phyloP scores from a whole-genome alignment of 345 rosid species.

The Zanthoxylum bungeanum region DNA sequence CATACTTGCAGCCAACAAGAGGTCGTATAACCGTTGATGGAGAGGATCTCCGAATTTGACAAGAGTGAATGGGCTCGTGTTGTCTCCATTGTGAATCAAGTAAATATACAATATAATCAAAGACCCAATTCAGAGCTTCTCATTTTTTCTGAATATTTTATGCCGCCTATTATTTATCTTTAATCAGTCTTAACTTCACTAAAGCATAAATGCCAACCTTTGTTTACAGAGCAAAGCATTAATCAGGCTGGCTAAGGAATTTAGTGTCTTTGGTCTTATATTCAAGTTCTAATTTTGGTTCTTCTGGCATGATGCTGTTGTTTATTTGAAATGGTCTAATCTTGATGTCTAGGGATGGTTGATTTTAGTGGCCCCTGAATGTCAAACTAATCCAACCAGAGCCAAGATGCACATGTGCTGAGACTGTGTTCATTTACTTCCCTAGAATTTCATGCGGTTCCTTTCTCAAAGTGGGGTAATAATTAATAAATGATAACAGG shows the following conservation, averaged over 20 bases:
- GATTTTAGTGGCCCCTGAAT: neutral
- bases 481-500: constrained; percentile 56
- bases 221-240: neutral
- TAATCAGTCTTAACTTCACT: neutral
- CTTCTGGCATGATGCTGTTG: too few relatives aligned
- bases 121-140: neutral
- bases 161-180: neutral
- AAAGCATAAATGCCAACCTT: neutral
- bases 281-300: neutral
- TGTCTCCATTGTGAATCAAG: constrained; percentile 95
- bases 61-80: constrained; percentile 89
- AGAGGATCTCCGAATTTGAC: constrained; percentile 91
- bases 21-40: constrained; percentile 85
- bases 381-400: neutral
- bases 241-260: neutral
- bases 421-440: neutral
- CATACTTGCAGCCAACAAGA: constrained; percentile 64
- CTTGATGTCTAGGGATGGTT: neutral
- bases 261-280: neutral
- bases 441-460: constrained; percentile 1
- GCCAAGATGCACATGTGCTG: neutral
- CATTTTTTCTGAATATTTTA: neutral
- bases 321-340: neutral
- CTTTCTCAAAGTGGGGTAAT: constrained; percentile 11
- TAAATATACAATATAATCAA: constrained; percentile 17